A percentile compares a stretch with the other conserved stretches of the same genome.
Conservation (phyloP, 805 yeast species). For the Kuraishia cidri region DNA sequence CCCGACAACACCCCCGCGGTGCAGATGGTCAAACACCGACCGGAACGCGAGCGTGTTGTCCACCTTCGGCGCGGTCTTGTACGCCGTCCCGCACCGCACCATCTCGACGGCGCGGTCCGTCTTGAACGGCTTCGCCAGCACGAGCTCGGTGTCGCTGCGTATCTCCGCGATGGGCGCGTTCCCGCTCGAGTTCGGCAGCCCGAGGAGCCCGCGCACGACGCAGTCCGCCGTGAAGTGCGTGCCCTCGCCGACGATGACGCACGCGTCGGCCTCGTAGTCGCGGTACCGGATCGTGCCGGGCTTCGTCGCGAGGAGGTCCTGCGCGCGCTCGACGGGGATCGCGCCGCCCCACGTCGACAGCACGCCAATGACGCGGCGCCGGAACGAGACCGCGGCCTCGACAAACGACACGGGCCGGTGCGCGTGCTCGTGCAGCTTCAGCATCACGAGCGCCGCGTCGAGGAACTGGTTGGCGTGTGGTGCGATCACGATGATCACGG, state of each 20-base stretch:
- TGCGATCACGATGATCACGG: constrained; percentile 89
- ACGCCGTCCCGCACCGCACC: constrained; percentile 43
- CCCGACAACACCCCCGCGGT: constrained; percentile 70
- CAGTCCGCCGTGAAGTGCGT: constrained; percentile 64
- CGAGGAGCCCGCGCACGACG: constrained; percentile 57
- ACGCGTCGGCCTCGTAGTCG: constrained; percentile 36
- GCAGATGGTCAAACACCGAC: constrained; percentile 69
- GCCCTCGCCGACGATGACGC: constrained; percentile 53
- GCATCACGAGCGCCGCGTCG: constrained; percentile 59
- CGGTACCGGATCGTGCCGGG: constrained; percentile 49
- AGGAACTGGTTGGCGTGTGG: constrained; percentile 95
- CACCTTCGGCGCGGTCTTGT: constrained; percentile 67
- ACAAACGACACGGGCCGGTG: constrained; percentile 69
- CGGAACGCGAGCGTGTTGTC: constrained; percentile 78
- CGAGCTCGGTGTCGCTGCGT: constrained; percentile 59
- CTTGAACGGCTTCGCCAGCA: constrained; percentile 62
- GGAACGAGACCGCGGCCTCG: constrained; percentile 76
- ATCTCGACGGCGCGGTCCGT: constrained; percentile 34
- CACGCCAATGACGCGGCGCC: constrained; percentile 60
- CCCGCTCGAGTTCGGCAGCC: constrained; percentile 72
- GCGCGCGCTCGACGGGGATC: constrained; percentile 89
- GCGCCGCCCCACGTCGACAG: constrained; percentile 69
- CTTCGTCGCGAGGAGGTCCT: constrained; percentile 62
- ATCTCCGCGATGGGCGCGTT: constrained; percentile 64
- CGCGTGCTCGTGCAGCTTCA: constrained; percentile 58